Base-by-base conservation (phyloP, 2,329 filamentous ascomycete genomes). In the Colletotrichum orchidophilum region DNA sequence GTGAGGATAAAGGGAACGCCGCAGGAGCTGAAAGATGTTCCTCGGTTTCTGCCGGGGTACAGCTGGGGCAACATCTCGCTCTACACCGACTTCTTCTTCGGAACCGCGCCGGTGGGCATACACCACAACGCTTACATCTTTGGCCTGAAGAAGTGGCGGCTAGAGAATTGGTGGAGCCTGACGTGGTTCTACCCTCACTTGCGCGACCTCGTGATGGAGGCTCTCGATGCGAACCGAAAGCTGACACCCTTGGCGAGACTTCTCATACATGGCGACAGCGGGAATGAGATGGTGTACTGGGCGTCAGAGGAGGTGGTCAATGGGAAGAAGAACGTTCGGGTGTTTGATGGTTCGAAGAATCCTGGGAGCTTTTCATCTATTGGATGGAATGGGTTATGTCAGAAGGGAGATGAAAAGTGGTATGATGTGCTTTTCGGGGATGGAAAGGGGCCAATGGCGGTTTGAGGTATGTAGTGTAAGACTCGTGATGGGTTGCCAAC, bases 31-130 rank as follows among this genome's bases (percentile, higher is more conserved):
- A 52, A 50, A n/a, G 54, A 35, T n/a, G 55, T 49, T 4, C 72
- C 78, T 12, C 66, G 65, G 0, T 63, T 66, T 3, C 57, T 76
- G 6, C 50, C 75, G n/a, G 71, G 68, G 8, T 15, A 63, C 35
- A 33, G 39, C 5, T 82, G 81, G 81, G 77, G 75, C n/a, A 57
- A 78, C 0, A 54, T 77, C 2, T 76, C 80, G 2, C 77, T 82
- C 0, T 82, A 81, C 75, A 80, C 80, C 3, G 80, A 82, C 69
- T 80, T 82, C 61, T 81, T 76, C 75, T 80, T 81, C 21, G 81
- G 81, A 33, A 75, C 75, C 21, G 77, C 78, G 1, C 80, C 81
- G 29, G 77, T 81, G 15, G 81, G 78, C 9, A 80, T 82, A 57
- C 80, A 82, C 62, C 81, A 82, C 68, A 80, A 82, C 73, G 79